Percentiles rank a stretch among this genome's conserved stretches.
Evolutionary conservation across 129 eudicot genomes (phyloP).

Genomic region (Tagetes erecta): DNA sequence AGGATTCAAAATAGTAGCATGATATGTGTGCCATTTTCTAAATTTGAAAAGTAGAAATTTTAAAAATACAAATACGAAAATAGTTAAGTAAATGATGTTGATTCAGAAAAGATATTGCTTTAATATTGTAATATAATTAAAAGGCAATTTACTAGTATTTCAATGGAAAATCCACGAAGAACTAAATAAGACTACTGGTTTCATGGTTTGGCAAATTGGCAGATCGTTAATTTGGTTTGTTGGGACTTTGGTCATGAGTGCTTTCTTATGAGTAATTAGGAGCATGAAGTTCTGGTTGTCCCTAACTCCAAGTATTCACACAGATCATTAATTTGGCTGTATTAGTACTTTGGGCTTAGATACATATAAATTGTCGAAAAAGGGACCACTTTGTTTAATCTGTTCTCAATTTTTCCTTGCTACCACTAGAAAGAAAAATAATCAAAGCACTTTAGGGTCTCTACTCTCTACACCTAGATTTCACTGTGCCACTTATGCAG

Average conservation of each 20-base stretch:
- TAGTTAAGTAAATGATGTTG: background rate
- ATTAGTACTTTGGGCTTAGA: background rate
- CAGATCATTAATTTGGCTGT: background rate
- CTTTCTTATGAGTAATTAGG: constrained; percentile 2
- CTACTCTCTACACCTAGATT: background rate
- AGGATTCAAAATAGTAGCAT: background rate
- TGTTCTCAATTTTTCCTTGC: background rate
- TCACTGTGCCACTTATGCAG: background rate
- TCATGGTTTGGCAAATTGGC: constrained; percentile 3
- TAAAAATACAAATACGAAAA: background rate
- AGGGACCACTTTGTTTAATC: background rate
- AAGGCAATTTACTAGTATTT: background rate
- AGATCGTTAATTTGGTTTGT: background rate
- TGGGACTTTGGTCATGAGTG: constrained; percentile 4
- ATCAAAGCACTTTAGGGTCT: background rate
- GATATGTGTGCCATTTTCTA: background rate
- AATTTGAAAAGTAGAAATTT: background rate
- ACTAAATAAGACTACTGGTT: background rate
- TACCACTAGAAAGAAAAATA: constrained; percentile 13
- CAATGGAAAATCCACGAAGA: constrained; percentile 13
- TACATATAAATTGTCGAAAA: background rate
- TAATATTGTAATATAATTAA: background rate
- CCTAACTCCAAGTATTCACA: background rate
- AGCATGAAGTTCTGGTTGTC: background rate
- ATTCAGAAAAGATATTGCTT: background rate